These are phyloP conservation scores for Mycena sp. DNA, from an alignment of 1,284 basidiomycete genomes.

Conservation along the genomic window DNA sequence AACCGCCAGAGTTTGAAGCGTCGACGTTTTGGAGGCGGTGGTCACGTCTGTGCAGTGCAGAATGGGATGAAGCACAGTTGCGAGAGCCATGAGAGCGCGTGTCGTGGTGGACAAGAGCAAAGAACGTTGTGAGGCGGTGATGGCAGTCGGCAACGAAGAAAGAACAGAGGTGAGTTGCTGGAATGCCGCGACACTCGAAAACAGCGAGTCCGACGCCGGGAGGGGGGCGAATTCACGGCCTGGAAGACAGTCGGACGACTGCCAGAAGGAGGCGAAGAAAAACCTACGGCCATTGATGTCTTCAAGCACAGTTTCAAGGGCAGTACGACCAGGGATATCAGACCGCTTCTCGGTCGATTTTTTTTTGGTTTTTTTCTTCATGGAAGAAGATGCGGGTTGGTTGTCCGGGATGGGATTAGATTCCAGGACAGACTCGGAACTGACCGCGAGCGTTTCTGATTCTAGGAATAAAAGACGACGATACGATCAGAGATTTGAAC, in stretches of 20 bases:
- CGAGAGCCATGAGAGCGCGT: constrained; percentile 41
- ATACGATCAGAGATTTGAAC: constrained; percentile 29
- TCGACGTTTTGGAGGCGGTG: constrained; percentile 15
- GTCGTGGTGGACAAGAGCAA: constrained; percentile 41
- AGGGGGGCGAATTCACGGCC: constrained; percentile 9
- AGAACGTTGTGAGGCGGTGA: constrained; percentile 33
- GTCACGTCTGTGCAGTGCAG: constrained; percentile 2
- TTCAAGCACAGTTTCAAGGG: constrained; percentile 31
- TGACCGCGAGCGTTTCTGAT: too few species aligned
- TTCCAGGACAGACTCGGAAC: too few species aligned
- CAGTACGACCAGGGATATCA: constrained; percentile 2
- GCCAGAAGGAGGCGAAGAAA: not conserved
- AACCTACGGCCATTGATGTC: constrained; percentile 9
- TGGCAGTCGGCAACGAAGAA: constrained; percentile 9
- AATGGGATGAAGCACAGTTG: constrained; percentile 27
- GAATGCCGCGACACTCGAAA: constrained; percentile 42
- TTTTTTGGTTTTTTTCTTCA: constrained; percentile 35
- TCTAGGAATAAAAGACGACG: not conserved
- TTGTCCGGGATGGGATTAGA: not conserved
- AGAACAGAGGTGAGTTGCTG: constrained; percentile 38
- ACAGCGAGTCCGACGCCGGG: constrained; percentile 31
- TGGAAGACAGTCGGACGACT: not conserved
- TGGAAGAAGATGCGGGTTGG: constrained; percentile 27
- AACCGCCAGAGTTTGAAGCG: constrained; percentile 25
- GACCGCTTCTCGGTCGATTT: constrained; percentile 23